These are phyloP conservation scores for Botrytis tulipae DNA, from an alignment of 2,329 filamentous ascomycete genomes.

Conservation along the genomic window DNA sequence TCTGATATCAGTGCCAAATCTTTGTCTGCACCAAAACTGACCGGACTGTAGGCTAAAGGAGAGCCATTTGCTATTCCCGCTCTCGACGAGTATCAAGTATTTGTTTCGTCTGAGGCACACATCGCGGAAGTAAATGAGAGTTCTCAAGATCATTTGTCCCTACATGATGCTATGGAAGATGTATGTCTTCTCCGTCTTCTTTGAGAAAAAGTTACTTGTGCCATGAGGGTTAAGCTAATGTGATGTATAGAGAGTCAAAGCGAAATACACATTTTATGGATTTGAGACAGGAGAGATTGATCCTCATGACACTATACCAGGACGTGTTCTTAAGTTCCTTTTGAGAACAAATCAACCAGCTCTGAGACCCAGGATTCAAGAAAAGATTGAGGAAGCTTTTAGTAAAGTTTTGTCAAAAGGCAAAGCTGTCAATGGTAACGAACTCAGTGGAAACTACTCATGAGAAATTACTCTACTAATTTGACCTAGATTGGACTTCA, in stretches of 20 bases:
- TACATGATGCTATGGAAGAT: constrained; percentile 2
- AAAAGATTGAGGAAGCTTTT: not conserved
- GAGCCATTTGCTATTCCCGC: not conserved
- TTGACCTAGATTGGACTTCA: not conserved
- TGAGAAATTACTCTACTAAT: not conserved
- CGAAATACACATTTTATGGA: not conserved
- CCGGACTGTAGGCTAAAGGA: not conserved
- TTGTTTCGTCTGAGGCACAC: not conserved
- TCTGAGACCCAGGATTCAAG: not conserved
- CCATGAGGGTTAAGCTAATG: not conserved
- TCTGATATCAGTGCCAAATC: not conserved
- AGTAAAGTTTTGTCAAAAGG: not conserved
- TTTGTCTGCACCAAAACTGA: not conserved
- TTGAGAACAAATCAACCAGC: not conserved
- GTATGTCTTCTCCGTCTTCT: not conserved
- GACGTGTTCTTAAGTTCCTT: not conserved
- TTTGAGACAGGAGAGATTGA: not conserved
- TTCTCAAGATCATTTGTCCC: not conserved
- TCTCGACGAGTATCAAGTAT: not conserved
- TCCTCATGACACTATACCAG: not conserved
- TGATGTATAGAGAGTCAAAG: not conserved
- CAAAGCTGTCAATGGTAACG: not conserved
- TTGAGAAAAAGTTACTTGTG: not conserved
- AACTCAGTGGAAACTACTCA: too few relatives aligned
- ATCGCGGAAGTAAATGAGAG: not conserved